Conservation (phyloP, 75 land plant species). For the Pseudotsuga menziesii region DNA sequence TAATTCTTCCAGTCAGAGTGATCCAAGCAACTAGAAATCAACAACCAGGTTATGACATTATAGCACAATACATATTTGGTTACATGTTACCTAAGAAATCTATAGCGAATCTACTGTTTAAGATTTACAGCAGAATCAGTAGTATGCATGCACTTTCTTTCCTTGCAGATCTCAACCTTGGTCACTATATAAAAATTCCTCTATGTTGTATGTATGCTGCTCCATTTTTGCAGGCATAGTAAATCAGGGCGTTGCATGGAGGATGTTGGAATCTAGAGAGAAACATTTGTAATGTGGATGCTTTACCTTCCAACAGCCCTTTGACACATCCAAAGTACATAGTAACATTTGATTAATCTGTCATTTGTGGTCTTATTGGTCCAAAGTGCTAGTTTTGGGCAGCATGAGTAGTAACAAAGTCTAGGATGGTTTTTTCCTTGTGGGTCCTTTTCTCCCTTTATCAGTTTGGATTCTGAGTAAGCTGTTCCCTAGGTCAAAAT, state of each 20-base stretch:
- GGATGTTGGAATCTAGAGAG: slow-evolving; percentile 36
- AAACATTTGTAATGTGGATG: slow-evolving; percentile 40
- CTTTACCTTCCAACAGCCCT: slow-evolving; percentile 36
- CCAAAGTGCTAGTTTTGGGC: slow-evolving; percentile 65
- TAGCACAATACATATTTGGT: neutral
- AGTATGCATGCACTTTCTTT: slow-evolving; percentile 80
- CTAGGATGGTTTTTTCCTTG: neutral
- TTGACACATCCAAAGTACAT: slow-evolving; percentile 26
- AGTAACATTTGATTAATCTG: no score
- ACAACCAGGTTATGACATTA: slow-evolving; percentile 9
- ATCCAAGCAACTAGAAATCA: slow-evolving; percentile 71
- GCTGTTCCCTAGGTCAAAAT: slow-evolving; percentile 37
- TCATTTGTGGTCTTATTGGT: slow-evolving; percentile 21
- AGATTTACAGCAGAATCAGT: slow-evolving; percentile 88
- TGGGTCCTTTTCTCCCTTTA: slow-evolving; percentile 53
- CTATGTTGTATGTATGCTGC: slow-evolving; percentile 92
- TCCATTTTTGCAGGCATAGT: slow-evolving; percentile 47
- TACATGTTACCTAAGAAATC: slow-evolving; percentile 21
- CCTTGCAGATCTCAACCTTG: slow-evolving; percentile 80
- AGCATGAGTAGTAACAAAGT: slow-evolving; percentile 34
- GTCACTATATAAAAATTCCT: slow-evolving; percentile 85
- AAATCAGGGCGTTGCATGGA: slow-evolving; percentile 47
- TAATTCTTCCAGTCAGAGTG: slow-evolving; percentile 91
- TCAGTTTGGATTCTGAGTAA: slow-evolving; percentile 67
- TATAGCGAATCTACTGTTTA: slow-evolving; percentile 84